Base-by-base conservation (phyloP, 176 grass and related monocot species). In the Juncus inflexus region DNA sequence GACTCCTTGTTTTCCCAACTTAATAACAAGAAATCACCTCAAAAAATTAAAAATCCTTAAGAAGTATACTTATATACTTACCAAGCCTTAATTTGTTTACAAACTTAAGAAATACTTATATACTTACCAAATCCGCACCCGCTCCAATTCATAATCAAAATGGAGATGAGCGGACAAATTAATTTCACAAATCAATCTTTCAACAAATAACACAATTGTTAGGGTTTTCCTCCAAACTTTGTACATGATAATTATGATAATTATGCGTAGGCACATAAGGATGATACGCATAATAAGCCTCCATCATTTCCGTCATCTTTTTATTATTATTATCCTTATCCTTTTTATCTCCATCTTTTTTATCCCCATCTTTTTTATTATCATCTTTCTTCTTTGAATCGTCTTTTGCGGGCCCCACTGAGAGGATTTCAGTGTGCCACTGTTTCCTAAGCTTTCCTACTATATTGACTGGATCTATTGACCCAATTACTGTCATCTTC, bases 121-220 rank as follows among this genome's bases (percentile, higher is more conserved):
- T 64, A 43, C 54, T 8, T 4, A 58, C 37, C 36, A 40, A 11
- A 12, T 55, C 19, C 15, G 16, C 7, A 35, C n/a, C 12, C 1
- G 36, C 6, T 9, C 9, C 7, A 3, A 58, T 9, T 56, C 9
- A n/a, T 13, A 42, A 42, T 19, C 15, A 15, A 38, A 51, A 15
- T n/a, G 36, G 35, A 3, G 19, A 7, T 41, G 36, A 13, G 13
- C 12, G 35, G 70, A 13, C 77, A 35, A 28, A 28, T 28, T 39
- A 12, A 40, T 51, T 70, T 3, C 47, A 69, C 77, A 84, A 77
- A 39, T n/a, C 3, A 3, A 11, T 10, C 41, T 41, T 45, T 95
- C 74, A 95, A 73, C 74, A 78, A 41, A 96, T 81, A 49, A 79
- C 70, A 70, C 91, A 96, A 4, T 74, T 62, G 66, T 91, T 90